phyloP scores from a whole-genome alignment of 2,329 filamentous ascomycete species.

The Colletotrichum chlorophyti region DNA sequence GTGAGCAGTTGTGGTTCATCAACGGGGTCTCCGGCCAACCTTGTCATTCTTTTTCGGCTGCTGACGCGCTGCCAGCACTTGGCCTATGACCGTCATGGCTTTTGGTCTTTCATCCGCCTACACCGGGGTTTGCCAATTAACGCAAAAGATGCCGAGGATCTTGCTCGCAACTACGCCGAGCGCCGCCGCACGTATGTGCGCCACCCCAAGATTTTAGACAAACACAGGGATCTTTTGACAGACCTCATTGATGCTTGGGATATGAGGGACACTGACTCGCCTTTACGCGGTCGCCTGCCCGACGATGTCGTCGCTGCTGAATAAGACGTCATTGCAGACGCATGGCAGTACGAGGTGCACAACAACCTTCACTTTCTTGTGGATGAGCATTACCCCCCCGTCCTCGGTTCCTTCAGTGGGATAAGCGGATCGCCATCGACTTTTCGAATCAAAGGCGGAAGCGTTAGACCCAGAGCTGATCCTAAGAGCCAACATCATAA shows the following conservation, averaged over 20 bases:
- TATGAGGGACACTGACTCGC: background rate
- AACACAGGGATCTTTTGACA: constrained; percentile 1
- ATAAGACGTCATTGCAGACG: background rate
- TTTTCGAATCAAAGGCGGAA: constrained; percentile 5
- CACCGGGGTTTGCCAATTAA: background rate
- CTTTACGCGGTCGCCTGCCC: background rate
- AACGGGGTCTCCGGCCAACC: constrained; percentile 10
- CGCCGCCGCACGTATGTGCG: constrained; percentile 6
- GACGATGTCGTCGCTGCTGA: background rate
- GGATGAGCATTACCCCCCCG: background rate
- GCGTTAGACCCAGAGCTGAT: too few species aligned
- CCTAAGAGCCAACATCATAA: too few species aligned
- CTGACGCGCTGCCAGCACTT: constrained; percentile 2
- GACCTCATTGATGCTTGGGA: constrained; percentile 22
- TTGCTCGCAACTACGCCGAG: background rate
- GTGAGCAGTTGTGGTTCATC: too few species aligned
- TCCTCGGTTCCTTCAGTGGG: background rate
- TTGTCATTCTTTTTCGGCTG: constrained; percentile 19
- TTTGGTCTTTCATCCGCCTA: constrained; percentile 3
- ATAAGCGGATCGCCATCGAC: background rate
- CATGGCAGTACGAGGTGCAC: background rate
- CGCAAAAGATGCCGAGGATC: background rate
- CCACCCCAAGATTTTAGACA: background rate
- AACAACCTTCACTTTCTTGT: background rate
- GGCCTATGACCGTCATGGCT: constrained; percentile 1